phyloP scores from a whole-genome alignment of 2,329 filamentous ascomycete species.

The Raffaelea arxii region DNA sequence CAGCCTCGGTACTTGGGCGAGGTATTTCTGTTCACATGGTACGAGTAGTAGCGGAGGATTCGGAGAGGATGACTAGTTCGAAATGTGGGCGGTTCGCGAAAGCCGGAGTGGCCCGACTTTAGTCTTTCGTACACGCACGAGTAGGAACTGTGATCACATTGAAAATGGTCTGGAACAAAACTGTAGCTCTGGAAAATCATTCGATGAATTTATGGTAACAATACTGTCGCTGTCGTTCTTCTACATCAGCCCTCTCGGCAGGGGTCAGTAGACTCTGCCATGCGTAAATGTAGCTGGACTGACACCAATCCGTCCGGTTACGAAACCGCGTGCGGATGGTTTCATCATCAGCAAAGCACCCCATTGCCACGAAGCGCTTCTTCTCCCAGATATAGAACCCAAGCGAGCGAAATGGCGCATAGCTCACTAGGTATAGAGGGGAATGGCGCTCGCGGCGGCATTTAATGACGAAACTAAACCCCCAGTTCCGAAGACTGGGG shows the following conservation, averaged over 20 bases:
- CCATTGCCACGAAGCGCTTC: background rate
- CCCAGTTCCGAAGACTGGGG: background rate
- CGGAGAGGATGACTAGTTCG: too few species aligned
- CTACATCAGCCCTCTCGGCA: background rate
- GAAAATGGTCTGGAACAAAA: too few species aligned
- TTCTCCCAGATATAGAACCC: background rate
- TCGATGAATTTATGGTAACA: too few species aligned
- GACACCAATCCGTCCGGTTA: background rate
- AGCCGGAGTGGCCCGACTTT: too few species aligned
- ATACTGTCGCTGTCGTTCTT: background rate
- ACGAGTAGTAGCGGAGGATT: too few species aligned
- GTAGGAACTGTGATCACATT: too few species aligned
- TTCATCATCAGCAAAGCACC: background rate
- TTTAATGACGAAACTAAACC: background rate
- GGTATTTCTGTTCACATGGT: too few species aligned
- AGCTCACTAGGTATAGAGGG: background rate
- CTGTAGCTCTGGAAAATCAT: too few species aligned
- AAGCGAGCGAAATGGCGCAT: background rate
- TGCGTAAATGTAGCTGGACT: background rate
- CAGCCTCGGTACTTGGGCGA: too few species aligned
- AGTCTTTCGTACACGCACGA: too few species aligned
- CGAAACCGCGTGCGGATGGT: background rate
- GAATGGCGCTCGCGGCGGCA: background rate
- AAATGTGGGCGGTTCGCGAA: too few species aligned
- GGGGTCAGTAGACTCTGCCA: conserved; percentile 1